Evolutionary conservation across 805 yeast genomes (phyloP).

Genomic region (Schwanniomyces pseudopolymorphus): DNA sequence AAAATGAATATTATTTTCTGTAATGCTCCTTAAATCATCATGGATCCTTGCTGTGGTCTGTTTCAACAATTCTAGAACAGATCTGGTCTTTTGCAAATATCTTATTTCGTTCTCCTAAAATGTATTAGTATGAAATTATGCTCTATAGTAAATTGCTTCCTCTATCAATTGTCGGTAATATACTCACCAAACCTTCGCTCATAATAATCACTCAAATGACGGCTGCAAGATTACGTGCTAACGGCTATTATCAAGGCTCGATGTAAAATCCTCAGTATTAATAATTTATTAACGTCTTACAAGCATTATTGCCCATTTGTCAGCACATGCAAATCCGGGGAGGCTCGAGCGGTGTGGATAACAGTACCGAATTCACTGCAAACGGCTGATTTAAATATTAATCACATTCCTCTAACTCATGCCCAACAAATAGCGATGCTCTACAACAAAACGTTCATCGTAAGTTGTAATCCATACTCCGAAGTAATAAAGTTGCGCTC

Average conservation of each 20-base stretch:
- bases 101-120: background rate
- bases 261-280: background rate
- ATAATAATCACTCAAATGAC: background rate
- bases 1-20: slow-evolving; percentile 15
- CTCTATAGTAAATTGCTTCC: background rate
- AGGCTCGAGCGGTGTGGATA: background rate
- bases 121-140: background rate
- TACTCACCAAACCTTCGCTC: background rate
- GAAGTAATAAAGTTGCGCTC: background rate
- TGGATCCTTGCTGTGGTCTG: slow-evolving; percentile 27
- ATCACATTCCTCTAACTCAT: too few species aligned
- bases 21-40: slow-evolving; percentile 21
- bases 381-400: too few species aligned
- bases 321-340: background rate
- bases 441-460: too few species aligned
- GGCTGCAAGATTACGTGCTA: background rate
- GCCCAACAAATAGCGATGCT: too few species aligned
- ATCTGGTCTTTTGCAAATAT: slow-evolving; percentile 24
- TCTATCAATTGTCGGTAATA: background rate
- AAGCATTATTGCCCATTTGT: background rate
- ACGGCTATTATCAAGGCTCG: background rate
- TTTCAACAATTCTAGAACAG: slow-evolving; percentile 28
- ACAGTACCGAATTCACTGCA: too few species aligned
- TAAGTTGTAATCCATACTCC: too few species aligned
- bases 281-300: background rate